Conservation (phyloP, 805 yeast genomes). For the Kurtzmaniella cleridarum region DNA sequence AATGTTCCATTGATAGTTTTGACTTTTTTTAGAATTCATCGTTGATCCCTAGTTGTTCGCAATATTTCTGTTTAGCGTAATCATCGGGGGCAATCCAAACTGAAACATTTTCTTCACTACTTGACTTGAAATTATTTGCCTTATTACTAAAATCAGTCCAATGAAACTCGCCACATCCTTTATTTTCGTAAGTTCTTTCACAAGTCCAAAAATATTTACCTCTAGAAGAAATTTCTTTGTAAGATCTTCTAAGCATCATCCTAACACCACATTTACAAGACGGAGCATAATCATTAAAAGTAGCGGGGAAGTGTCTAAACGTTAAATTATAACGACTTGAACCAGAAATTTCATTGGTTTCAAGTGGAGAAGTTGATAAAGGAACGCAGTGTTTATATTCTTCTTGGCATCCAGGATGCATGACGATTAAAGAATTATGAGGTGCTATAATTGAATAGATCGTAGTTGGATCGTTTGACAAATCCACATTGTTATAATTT, state of each 20-base stretch:
- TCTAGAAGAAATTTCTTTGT: slow-evolving; percentile 37
- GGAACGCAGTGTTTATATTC: slow-evolving; percentile 61
- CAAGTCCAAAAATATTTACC: slow-evolving; percentile 71
- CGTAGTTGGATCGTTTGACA: slow-evolving; percentile 13
- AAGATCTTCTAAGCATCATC: slow-evolving; percentile 56
- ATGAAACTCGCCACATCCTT: slow-evolving; percentile 44
- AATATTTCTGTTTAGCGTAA: slow-evolving; percentile 9
- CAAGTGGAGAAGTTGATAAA: slow-evolving; percentile 41
- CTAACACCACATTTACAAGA: slow-evolving; percentile 42
- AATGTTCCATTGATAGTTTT: too few species aligned
- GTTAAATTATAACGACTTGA: slow-evolving; percentile 58
- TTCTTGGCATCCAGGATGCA: slow-evolving; percentile 81
- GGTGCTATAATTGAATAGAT: slow-evolving; percentile 56
- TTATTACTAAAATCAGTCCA: slow-evolving; percentile 43
- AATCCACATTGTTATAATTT: slow-evolving; percentile 24
- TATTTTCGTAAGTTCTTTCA: slow-evolving; percentile 36
- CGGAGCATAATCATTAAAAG: slow-evolving; percentile 32
- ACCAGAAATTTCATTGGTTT: slow-evolving; percentile 39
- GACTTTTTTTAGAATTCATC: too few species aligned
- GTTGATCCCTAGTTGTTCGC: background rate
- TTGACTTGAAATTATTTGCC: slow-evolving; percentile 27
- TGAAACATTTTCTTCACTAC: slow-evolving; percentile 27
- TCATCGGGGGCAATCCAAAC: slow-evolving; percentile 46
- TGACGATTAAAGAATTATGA: slow-evolving; percentile 62
- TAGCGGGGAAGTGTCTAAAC: slow-evolving; percentile 48